phyloP scores from a whole-genome alignment of 2,329 filamentous ascomycete species.

The Dendryphion nanum region DNA sequence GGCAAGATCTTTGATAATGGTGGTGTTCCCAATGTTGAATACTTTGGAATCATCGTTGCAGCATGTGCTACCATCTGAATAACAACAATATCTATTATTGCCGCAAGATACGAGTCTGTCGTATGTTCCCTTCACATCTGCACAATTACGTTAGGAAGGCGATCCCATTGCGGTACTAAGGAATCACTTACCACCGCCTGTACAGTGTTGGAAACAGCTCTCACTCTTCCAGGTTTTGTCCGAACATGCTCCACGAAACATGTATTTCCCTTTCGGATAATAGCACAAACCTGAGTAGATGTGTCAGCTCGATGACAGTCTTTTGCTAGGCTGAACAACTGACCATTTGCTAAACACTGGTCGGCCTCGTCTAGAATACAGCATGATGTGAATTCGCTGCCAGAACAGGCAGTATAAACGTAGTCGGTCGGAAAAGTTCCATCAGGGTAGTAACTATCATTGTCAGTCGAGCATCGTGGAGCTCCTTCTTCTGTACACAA shows the following conservation, averaged over 20 bases:
- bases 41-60: slow-evolving; percentile 16
- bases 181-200: slow-evolving; percentile 5
- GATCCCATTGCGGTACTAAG: not conserved
- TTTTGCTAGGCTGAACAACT: not conserved
- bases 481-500: not conserved
- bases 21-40: slow-evolving; percentile 8
- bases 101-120: slow-evolving; percentile 12
- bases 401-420: slow-evolving; percentile 11
- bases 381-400: slow-evolving; percentile 8
- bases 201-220: slow-evolving; percentile 14
- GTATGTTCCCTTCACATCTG: slow-evolving; percentile 3
- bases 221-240: slow-evolving; percentile 12
- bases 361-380: slow-evolving; percentile 13
- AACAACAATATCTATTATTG: slow-evolving; percentile 12
- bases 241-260: slow-evolving; percentile 11
- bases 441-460: slow-evolving; percentile 13
- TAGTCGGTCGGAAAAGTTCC: slow-evolving; percentile 13
- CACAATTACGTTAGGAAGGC: not conserved
- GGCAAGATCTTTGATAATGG: slow-evolving; percentile 12
- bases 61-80: slow-evolving; percentile 12
- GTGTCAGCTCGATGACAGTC: too few relatives aligned
- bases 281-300: slow-evolving; percentile 10
- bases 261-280: slow-evolving; percentile 6
- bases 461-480: slow-evolving; percentile 1
- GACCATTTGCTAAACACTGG: slow-evolving; percentile 16